Conservation (phyloP, 1,284 basidiomycete species). For the Malassezia furfur region DNA sequence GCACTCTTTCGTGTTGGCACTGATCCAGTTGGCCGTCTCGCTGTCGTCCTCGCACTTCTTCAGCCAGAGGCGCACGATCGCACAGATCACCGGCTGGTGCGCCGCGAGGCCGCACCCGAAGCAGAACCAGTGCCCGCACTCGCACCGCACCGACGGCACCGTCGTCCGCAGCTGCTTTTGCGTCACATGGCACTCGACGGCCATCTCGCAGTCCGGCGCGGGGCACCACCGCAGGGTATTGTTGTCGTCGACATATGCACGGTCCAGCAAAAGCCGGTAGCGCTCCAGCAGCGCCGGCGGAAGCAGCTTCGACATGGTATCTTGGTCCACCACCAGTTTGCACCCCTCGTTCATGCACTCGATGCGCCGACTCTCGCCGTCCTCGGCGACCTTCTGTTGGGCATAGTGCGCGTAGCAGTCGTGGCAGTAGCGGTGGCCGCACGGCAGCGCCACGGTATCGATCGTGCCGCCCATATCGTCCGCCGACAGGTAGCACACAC, state of each 20-base stretch:
- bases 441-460: constrained; percentile 37
- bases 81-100: constrained; percentile 83
- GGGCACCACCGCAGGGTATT: constrained; percentile 84
- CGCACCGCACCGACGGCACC: constrained; percentile 82
- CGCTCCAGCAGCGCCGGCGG: constrained; percentile 48
- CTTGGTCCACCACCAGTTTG: constrained; percentile 57
- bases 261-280: constrained; percentile 75
- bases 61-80: constrained; percentile 81
- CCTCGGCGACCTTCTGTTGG: constrained; percentile 73
- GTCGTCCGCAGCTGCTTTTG: constrained; percentile 57
- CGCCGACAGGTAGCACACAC: constrained; percentile 36
- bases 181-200: constrained; percentile 73
- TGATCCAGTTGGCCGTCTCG: constrained; percentile 98
- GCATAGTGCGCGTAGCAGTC: constrained; percentile 81
- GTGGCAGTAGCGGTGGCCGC: constrained; percentile 43
- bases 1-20: constrained; percentile 98
- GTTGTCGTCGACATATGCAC: constrained; percentile 81
- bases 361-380: constrained; percentile 71
- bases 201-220: constrained; percentile 59
- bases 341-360: constrained; percentile 92
- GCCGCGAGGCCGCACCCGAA: constrained; percentile 53
- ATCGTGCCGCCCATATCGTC: constrained; percentile 33
- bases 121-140: constrained; percentile 60
- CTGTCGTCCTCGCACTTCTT: constrained; percentile 96
- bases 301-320: constrained; percentile 33